Conservation (phyloP, 2,329 filamentous ascomycete species). For the Dryadomyces quercus-mongolicae region DNA sequence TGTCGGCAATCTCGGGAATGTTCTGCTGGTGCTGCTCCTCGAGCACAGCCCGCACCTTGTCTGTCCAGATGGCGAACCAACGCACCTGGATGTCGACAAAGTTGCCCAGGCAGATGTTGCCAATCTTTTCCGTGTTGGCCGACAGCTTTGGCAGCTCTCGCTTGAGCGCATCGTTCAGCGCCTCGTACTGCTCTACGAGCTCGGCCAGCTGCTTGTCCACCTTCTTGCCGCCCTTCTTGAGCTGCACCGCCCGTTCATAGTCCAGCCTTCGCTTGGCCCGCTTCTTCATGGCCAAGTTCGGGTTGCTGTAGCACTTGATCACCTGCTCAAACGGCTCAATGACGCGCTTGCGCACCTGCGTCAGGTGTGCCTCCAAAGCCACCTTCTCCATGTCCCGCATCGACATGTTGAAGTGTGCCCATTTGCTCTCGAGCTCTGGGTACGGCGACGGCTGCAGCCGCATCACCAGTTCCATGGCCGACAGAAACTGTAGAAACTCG, state of each 20-base stretch:
- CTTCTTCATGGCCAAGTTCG: constrained; percentile 85
- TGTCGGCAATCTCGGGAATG: constrained; percentile 56
- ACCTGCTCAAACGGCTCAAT: constrained; percentile 50
- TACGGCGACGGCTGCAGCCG: constrained; percentile 58
- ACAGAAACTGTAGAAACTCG: constrained; percentile 68
- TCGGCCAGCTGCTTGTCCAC: constrained; percentile 76
- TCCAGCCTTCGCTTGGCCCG: constrained; percentile 85
- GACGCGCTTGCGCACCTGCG: constrained; percentile 65
- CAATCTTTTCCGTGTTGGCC: constrained; percentile 65
- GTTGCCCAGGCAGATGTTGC: constrained; percentile 70
- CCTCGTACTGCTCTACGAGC: constrained; percentile 77
- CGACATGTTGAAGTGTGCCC: constrained; percentile 80
- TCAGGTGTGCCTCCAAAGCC: constrained; percentile 55
- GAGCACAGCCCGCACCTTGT: constrained; percentile 67
- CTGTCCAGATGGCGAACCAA: constrained; percentile 76
- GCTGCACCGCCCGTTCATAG: constrained; percentile 68
- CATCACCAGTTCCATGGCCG: constrained; percentile 74
- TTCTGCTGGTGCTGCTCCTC: constrained; percentile 30
- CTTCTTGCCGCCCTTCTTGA: constrained; percentile 72
- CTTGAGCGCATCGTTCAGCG: constrained; percentile 85
- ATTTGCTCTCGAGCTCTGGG: constrained; percentile 84
- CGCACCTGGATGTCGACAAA: constrained; percentile 73
- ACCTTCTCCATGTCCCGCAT: constrained; percentile 77
- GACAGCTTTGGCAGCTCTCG: constrained; percentile 84
- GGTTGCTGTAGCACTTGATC: constrained; percentile 53